These are phyloP conservation scores for Mycena vitilis DNA, from an alignment of 768 basidiomycete genomes.

Conservation along the genomic window DNA sequence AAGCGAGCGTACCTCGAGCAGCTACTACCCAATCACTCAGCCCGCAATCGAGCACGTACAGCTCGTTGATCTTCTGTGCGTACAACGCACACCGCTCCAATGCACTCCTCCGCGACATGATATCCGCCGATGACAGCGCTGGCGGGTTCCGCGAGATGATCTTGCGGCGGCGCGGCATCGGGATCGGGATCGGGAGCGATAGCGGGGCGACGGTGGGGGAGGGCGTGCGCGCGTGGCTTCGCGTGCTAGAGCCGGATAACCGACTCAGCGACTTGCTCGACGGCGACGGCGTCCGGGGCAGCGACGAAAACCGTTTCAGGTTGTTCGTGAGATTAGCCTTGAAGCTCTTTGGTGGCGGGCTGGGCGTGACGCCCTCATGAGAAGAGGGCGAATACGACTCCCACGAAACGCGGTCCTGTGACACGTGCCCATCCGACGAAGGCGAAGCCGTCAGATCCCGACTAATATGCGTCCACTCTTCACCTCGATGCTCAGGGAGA, in stretches of 20 bases:
- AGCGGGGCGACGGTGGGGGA: constrained; percentile 48
- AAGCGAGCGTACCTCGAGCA: constrained; percentile 60
- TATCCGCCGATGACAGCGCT: constrained; percentile 79
- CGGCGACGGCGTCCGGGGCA: constrained; percentile 77
- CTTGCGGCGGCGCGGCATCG: constrained; percentile 40
- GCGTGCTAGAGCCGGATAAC: constrained; percentile 40
- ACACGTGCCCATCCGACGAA: constrained; percentile 31
- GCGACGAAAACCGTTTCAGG: constrained; percentile 63
- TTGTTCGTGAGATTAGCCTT: constrained; percentile 59
- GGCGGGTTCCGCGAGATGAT: constrained; percentile 60
- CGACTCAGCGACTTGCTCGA: constrained; percentile 52
- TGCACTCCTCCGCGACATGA: constrained; percentile 64
- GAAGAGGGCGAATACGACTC: constrained; percentile 38
- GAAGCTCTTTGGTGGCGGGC: constrained; percentile 63
- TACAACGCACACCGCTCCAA: constrained; percentile 80
- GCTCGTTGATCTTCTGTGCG: constrained; percentile 85
- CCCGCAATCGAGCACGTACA: constrained; percentile 81
- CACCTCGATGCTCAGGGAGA: constrained; percentile 27
- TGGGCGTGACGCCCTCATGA: constrained; percentile 48
- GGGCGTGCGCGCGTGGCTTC: constrained; percentile 31
- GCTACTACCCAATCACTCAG: constrained; percentile 79
- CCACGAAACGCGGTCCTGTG: constrained; percentile 36
- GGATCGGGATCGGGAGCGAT: constrained; percentile 33
- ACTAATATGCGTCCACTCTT: constrained; percentile 38
- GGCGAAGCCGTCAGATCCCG: constrained; percentile 33